These are phyloP conservation scores for Aphanomyces invadans DNA, from an alignment of 352 stramenopile genomes.

Conservation along the genomic window DNA sequence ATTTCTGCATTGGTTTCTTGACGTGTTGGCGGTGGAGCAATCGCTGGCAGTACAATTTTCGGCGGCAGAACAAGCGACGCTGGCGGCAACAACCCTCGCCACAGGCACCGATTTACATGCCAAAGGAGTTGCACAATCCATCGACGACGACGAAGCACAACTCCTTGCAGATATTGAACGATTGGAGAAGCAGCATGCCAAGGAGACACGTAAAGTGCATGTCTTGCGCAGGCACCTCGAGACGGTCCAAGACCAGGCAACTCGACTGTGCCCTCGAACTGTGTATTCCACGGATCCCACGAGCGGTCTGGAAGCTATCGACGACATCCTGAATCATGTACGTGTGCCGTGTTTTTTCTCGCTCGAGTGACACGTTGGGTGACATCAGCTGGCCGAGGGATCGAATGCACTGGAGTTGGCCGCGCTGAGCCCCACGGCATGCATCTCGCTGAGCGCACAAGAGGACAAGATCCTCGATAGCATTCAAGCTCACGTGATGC, in stretches of 20 bases:
- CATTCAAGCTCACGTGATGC: background rate
- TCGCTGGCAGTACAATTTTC: background rate
- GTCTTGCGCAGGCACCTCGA: background rate
- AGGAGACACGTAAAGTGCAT: background rate
- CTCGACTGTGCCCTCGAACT: background rate
- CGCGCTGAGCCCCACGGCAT: background rate
- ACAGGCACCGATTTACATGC: background rate
- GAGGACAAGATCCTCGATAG: constrained; percentile 9
- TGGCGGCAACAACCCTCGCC: background rate
- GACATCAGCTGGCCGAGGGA: background rate
- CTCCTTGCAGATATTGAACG: background rate
- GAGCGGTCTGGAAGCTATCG: background rate
- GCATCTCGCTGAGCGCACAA: background rate
- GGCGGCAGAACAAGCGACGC: background rate
- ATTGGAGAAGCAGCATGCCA: background rate
- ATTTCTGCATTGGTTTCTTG: constrained; percentile 9
- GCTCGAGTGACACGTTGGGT: background rate
- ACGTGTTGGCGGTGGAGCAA: background rate
- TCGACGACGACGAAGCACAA: background rate
- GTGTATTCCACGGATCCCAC: background rate
- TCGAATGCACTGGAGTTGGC: background rate
- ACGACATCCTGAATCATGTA: background rate
- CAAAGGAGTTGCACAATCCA: background rate
- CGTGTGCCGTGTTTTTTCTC: background rate
- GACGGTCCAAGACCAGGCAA: background rate